phyloP scores from a whole-genome alignment of 108 stramenopile species.

The Poteriospumella lacustris region DNA sequence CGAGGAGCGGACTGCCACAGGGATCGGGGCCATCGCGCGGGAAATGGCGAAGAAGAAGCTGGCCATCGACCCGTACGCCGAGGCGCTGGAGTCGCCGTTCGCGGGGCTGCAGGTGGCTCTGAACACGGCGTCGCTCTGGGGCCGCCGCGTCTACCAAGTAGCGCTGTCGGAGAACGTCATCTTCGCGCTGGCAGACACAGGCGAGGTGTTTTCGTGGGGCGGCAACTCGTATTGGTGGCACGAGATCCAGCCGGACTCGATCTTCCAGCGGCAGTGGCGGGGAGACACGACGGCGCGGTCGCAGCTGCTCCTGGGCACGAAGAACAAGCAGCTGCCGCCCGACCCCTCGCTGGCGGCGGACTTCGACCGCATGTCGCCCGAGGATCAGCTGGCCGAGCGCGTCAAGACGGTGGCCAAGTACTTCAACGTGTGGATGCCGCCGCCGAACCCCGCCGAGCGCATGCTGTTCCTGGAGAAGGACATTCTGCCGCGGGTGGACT shows the following conservation, averaged over 20 bases:
- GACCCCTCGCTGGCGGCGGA: conserved; percentile 14
- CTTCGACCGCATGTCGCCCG: not conserved
- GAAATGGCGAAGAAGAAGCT: not conserved
- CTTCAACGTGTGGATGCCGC: conserved; percentile 52
- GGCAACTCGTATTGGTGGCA: conserved; percentile 60
- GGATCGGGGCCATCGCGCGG: not conserved
- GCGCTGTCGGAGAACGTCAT: conserved; percentile 50
- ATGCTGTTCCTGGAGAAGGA: conserved; percentile 31
- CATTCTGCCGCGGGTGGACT: conserved; percentile 31
- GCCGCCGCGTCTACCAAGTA: conserved; percentile 50
- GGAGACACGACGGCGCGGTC: conserved; percentile 60
- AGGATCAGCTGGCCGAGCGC: conserved; percentile 36
- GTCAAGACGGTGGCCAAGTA: conserved; percentile 49
- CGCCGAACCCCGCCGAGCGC: conserved; percentile 43
- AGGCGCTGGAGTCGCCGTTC: conserved; percentile 21
- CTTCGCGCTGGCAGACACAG: conserved; percentile 56
- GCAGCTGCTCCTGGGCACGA: conserved; percentile 46
- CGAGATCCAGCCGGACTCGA: conserved; percentile 41
- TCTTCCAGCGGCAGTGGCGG: conserved; percentile 51
- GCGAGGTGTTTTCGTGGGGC: conserved; percentile 59
- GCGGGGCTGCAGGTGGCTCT: conserved; percentile 28
- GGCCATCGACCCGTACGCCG: conserved; percentile 18
- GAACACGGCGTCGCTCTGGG: conserved; percentile 61
- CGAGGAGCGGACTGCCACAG: not conserved
- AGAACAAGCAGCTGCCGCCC: conserved; percentile 30